Conservation (phyloP, 2,329 filamentous ascomycete species). For the Drechslerella dactyloides region DNA sequence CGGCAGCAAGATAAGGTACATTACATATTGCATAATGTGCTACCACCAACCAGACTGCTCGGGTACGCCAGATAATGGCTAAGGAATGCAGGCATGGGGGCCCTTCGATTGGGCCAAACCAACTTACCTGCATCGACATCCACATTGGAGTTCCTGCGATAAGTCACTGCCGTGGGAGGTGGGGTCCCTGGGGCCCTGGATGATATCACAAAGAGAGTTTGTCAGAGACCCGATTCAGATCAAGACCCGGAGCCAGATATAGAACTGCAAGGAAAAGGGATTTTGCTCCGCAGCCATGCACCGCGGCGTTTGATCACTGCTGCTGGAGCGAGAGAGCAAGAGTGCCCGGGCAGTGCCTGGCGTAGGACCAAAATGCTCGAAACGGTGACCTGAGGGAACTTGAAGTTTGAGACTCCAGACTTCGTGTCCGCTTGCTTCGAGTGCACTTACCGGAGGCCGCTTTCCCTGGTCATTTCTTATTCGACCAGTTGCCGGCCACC, state of each 20-base stretch:
- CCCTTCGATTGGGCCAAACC: constrained; percentile 34
- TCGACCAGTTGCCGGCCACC: constrained; percentile 32
- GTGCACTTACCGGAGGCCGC: constrained; percentile 28
- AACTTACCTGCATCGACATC: constrained; percentile 50
- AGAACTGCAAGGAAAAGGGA: constrained; percentile 5
- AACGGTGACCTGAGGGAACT: constrained; percentile 7
- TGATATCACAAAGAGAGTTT: constrained; percentile 47
- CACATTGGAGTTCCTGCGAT: constrained; percentile 48
- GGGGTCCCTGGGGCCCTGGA: constrained; percentile 43
- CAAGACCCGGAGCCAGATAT: constrained; percentile 19
- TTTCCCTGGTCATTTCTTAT: constrained; percentile 41
- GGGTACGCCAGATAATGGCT: constrained; percentile 18
- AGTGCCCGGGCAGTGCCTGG: neutral
- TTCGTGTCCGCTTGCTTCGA: constrained; percentile 25
- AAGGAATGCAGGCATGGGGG: constrained; percentile 31
- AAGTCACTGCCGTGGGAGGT: constrained; percentile 30
- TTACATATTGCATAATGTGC: constrained; percentile 46
- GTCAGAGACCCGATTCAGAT: constrained; percentile 48
- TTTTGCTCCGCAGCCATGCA: constrained; percentile 3
- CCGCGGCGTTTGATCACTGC: constrained; percentile 3
- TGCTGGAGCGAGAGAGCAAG: neutral
- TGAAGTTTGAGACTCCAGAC: constrained; percentile 16
- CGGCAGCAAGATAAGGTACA: constrained; percentile 37
- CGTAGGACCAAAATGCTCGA: constrained; percentile 27
- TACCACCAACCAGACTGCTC: neutral